Evolutionary conservation across 2,329 filamentous ascomycete species (phyloP), one percentile per base, ranked within the genome.

Genomic region (Exophiala viscosa): DNA sequence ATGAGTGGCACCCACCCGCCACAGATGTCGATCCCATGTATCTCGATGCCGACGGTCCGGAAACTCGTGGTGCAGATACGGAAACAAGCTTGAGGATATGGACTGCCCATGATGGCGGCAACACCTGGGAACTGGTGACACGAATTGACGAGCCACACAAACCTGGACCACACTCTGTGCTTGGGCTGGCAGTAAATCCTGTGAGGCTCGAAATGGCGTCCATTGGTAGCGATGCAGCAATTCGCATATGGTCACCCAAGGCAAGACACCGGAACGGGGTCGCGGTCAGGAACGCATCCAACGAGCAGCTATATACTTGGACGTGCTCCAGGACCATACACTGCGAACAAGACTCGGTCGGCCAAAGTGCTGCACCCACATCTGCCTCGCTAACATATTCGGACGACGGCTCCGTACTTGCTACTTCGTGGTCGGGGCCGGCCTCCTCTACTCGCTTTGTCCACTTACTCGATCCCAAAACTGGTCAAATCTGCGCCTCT

Each of bases 71-170:
- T 15, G 20, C 17, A 32, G 45, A 41, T 10, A 57, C 39, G 9
- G 92, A 97, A 67, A 81, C 90, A 0, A 88, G 87, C 64, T 76
- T 99, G 45, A 96, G 96, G 67, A 93, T 99, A 67, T 99, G 93
- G 93, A 84, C 68, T 70, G 87, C 71, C 82, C 81, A 71, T 65
- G 75, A 63, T 64, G 55, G 52, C 14, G 49, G 54, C 4, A 81
- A 65, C 65, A 73, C 62, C 11, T 89, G 93, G 77, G 84, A 88
- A 55, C 76, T 99, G 9, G 84, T 89, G 46, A 87, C 90, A 2
- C 83, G 92, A 54, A 83, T 97, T 48, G 90, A 96, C 66, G 80
- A 83, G 7, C 91, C 93, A 13, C 92, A 99, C 69, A 76, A 78
- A 54, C 79, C 76, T 1, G 77, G 82, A 9, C 67, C 70, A 5